phyloP scores from a whole-genome alignment of 2,329 filamentous ascomycete genomes.

The Trichoderma asperellum region DNA sequence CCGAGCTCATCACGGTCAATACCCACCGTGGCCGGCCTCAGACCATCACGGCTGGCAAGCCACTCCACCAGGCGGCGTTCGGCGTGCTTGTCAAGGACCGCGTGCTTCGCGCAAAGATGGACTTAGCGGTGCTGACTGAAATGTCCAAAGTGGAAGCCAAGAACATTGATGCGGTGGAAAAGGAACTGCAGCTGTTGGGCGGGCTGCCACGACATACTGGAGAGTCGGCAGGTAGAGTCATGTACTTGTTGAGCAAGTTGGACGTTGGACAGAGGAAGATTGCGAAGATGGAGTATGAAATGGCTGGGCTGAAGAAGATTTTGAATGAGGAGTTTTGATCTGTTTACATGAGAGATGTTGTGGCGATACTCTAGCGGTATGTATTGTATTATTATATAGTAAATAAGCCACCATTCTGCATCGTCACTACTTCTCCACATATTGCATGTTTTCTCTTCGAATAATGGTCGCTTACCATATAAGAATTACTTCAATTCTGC shows the following conservation, averaged over 20 bases:
- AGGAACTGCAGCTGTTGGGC: conserved; percentile 73
- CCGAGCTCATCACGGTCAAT: conserved; percentile 81
- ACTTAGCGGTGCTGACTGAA: conserved; percentile 70
- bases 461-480: neutral
- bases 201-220: conserved; percentile 70
- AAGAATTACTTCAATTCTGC: neutral
- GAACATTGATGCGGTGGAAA: conserved; percentile 77
- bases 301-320: conserved; percentile 71
- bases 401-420: conserved; percentile 1
- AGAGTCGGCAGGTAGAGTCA: conserved; percentile 67
- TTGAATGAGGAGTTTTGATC: conserved; percentile 49
- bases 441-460: neutral
- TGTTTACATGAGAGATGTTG: neutral
- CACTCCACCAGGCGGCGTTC: conserved; percentile 86
- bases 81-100: conserved; percentile 69
- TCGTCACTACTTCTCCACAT: neutral
- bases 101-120: conserved; percentile 73
- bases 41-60: conserved; percentile 77
- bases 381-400: conserved; percentile 14
- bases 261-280: conserved; percentile 75
- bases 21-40: conserved; percentile 76
- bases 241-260: conserved; percentile 76
- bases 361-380: neutral
- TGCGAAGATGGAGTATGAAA: conserved; percentile 72
- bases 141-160: conserved; percentile 72